Percentiles rank a stretch among this genome's conserved stretches.
Evolutionary conservation across 345 rosid genomes (phyloP).

Genomic region (Mercurialis annua): DNA sequence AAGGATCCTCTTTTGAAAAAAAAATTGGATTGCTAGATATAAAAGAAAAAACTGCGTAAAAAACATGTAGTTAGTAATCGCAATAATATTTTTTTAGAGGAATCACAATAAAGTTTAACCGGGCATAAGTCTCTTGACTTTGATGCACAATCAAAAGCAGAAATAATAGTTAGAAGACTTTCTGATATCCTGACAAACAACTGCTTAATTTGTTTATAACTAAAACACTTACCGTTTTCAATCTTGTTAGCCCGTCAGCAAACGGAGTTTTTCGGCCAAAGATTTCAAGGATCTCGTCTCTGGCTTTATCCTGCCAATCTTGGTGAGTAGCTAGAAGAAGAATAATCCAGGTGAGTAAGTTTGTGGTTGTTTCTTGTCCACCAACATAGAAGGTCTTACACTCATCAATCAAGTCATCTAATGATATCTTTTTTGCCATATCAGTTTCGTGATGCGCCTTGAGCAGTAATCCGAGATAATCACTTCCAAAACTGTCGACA

Average conservation of each 20-base stretch:
- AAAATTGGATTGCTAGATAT: too few species aligned
- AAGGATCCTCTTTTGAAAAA: too few species aligned
- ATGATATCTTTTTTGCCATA: slow-evolving; percentile 15
- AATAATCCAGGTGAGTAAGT: slow-evolving; percentile 14
- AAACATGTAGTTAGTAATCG: too few species aligned
- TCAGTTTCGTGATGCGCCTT: slow-evolving; percentile 21
- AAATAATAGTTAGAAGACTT: too few species aligned
- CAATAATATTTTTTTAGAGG: too few species aligned
- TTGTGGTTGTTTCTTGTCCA: slow-evolving; percentile 34
- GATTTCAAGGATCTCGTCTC: slow-evolving; percentile 13
- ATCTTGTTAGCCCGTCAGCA: slow-evolving; percentile 3
- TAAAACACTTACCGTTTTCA: slow-evolving; percentile 20
- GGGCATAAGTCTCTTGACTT: too few species aligned
- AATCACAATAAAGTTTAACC: too few species aligned
- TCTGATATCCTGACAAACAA: too few species aligned
- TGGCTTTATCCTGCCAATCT: slow-evolving; percentile 24
- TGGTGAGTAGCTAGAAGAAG: slow-evolving; percentile 19
- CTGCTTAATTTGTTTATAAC: too few species aligned
- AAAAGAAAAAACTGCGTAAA: too few species aligned
- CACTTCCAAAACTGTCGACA: slow-evolving; percentile 25
- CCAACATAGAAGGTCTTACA: slow-evolving; percentile 39
- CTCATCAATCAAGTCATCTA: slow-evolving; percentile 34
- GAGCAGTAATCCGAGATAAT: slow-evolving; percentile 34
- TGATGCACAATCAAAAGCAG: too few species aligned
- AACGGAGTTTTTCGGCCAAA: slow-evolving; percentile 12